Percentiles rank a stretch among this genome's conserved stretches.
These are phyloP conservation scores for Calonectria pseudoreteaudii DNA, from an alignment of 2,329 filamentous ascomycete genomes.

Conservation along the genomic window DNA sequence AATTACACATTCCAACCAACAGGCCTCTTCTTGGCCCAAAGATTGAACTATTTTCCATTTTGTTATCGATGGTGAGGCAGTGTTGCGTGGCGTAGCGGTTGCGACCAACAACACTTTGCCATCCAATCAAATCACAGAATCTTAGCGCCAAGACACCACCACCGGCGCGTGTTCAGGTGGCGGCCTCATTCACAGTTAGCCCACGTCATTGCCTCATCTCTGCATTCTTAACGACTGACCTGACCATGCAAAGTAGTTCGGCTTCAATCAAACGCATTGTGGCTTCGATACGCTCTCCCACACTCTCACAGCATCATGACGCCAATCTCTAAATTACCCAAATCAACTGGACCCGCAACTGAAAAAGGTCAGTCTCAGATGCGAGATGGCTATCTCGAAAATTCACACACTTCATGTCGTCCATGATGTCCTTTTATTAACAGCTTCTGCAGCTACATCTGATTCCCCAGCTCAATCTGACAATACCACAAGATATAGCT, in stretches of 20 bases:
- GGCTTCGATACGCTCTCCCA: not conserved
- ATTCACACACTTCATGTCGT: not conserved
- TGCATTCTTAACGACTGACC: not conserved
- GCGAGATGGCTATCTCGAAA: not conserved
- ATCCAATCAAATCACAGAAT: not conserved
- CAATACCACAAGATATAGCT: not conserved
- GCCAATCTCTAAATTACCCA: not conserved
- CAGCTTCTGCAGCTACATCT: not conserved
- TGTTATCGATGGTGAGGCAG: not conserved
- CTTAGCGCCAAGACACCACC: not conserved
- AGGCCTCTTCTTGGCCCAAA: not conserved
- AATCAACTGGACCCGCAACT: not conserved
- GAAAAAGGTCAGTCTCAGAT: not conserved
- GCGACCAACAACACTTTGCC: not conserved
- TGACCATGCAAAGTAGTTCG: not conserved
- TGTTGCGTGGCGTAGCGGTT: not conserved
- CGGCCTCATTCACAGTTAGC: not conserved
- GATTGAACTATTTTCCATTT: not conserved
- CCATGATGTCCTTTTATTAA: not conserved
- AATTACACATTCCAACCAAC: not conserved
- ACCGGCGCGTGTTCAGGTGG: not conserved
- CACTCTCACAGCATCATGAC: not conserved
- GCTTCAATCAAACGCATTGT: not conserved
- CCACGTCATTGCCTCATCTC: not conserved
- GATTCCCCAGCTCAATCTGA: too few relatives aligned